A percentile compares a stretch with the other conserved stretches of the same genome.
Evolutionary conservation across 371 early-diverging fungal genomes (phyloP).

Genomic region (Haplosporangium sp.): DNA sequence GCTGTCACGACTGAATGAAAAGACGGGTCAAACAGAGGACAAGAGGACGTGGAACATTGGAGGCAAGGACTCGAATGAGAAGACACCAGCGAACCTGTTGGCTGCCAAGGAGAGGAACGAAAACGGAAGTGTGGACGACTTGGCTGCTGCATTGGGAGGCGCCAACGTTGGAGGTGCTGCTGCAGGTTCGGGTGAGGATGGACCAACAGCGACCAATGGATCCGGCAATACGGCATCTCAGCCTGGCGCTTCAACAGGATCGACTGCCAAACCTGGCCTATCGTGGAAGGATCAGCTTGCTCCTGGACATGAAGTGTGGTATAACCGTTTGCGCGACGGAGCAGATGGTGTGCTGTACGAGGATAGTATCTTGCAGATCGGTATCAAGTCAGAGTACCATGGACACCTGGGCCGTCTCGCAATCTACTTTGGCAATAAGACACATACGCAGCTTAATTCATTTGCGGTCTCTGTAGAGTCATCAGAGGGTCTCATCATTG

Average conservation of each 20-base stretch:
- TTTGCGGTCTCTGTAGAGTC: slow-evolving; percentile 56
- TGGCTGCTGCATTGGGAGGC: slow-evolving; percentile 29
- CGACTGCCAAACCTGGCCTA: slow-evolving; percentile 22
- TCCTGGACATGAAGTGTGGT: slow-evolving; percentile 68
- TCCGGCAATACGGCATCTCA: slow-evolving; percentile 7
- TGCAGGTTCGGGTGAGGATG: slow-evolving; percentile 19
- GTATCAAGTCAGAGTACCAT: slow-evolving; percentile 90
- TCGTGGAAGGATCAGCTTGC: slow-evolving; percentile 56
- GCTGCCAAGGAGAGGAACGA: slow-evolving; percentile 52
- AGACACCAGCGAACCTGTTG: slow-evolving; percentile 55
- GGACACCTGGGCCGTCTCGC: slow-evolving; percentile 87
- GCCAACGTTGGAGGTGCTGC: slow-evolving; percentile 22
- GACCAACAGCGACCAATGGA: slow-evolving; percentile 3
- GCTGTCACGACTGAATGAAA: slow-evolving; percentile 81
- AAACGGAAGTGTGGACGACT: slow-evolving; percentile 39
- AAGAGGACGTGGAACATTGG: slow-evolving; percentile 96
- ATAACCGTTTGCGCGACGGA: slow-evolving; percentile 68
- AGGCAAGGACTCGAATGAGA: slow-evolving; percentile 85
- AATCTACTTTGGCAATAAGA: slow-evolving; percentile 90
- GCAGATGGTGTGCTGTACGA: slow-evolving; percentile 92
- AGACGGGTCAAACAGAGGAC: slow-evolving; percentile 92
- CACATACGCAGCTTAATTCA: slow-evolving; percentile 57
- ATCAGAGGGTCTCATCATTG: slow-evolving; percentile 54
- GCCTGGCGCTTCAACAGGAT: not conserved
- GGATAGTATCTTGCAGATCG: slow-evolving; percentile 86